phyloP scores from a whole-genome alignment of 2,329 filamentous ascomycete genomes.

The Fusarium subglutinans region DNA sequence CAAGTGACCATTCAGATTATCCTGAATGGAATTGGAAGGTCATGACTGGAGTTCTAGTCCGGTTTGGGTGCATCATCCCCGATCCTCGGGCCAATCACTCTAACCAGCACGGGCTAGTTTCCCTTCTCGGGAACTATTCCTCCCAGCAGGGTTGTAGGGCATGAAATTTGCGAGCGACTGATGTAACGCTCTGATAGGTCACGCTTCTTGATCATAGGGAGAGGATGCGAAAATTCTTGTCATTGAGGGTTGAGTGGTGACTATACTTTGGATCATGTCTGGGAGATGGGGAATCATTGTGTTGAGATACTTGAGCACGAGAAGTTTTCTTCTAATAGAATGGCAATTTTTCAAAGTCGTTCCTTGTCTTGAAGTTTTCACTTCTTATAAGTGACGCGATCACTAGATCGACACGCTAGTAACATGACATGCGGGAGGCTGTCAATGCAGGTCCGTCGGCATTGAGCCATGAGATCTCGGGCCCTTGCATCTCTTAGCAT shows the following conservation, averaged over 20 bases:
- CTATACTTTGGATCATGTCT: not conserved
- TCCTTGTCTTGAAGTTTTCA: not conserved
- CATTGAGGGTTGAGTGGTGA: not conserved
- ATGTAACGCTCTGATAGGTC: constrained; percentile 18
- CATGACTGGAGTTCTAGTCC: not conserved
- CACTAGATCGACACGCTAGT: not conserved
- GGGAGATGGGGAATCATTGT: not conserved
- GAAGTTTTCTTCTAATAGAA: not conserved
- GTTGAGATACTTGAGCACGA: not conserved
- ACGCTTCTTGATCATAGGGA: not conserved
- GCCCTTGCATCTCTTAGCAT: not conserved
- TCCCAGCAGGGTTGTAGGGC: not conserved
- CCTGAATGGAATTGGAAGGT: not conserved
- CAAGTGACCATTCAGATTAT: not conserved
- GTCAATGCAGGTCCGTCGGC: not conserved
- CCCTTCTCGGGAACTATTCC: not conserved
- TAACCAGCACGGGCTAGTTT: constrained; percentile 1
- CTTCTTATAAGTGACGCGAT: not conserved
- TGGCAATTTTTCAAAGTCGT: accelerated
- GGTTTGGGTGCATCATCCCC: not conserved
- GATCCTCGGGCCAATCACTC: not conserved
- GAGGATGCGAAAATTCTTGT: not conserved
- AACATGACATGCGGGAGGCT: not conserved
- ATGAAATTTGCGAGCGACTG: not conserved
- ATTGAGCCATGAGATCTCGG: not conserved